Percentiles rank a stretch among this genome's conserved stretches.
phyloP scores from a whole-genome alignment of 495 filamentous ascomycete species.

The Astrothelium subdiscretum region DNA sequence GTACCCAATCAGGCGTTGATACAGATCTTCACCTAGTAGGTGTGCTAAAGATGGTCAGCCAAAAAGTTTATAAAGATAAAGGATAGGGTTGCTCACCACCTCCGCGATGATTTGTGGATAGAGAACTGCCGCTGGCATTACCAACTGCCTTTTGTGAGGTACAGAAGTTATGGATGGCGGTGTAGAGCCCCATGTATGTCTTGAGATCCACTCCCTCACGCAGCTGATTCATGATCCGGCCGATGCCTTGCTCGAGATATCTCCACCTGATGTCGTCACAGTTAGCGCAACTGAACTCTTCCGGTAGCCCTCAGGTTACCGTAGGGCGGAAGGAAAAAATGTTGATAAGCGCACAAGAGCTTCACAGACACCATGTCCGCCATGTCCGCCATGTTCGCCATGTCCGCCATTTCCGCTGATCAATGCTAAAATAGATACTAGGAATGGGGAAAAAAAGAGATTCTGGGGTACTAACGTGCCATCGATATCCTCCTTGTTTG shows the following conservation, averaged over 20 bases:
- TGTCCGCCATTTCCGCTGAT: too few relatives aligned
- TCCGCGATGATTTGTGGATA: constrained; percentile 55
- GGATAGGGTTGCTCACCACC: constrained; percentile 39
- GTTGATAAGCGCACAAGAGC: too few relatives aligned
- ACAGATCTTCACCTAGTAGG: constrained; percentile 89
- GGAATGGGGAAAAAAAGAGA: not conserved
- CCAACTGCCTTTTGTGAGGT: constrained; percentile 86
- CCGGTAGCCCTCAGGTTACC: too few relatives aligned
- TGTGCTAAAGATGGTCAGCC: constrained; percentile 49
- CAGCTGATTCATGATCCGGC: constrained; percentile 84
- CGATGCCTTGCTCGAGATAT: constrained; percentile 76
- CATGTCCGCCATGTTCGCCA: too few relatives aligned
- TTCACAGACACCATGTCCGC: too few relatives aligned
- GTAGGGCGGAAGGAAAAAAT: too few relatives aligned
- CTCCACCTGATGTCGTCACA: constrained; percentile 50
- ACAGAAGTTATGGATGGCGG: constrained; percentile 97
- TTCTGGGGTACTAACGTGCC: constrained; percentile 9
- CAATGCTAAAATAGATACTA: too few relatives aligned
- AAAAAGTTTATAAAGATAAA: constrained; percentile 3
- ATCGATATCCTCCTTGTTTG: constrained; percentile 19
- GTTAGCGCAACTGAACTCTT: not conserved
- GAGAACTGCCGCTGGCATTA: constrained; percentile 27
- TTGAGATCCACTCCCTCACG: constrained; percentile 87
- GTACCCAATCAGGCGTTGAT: constrained; percentile 78
- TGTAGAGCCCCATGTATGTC: constrained; percentile 95